A percentile compares a stretch with the other conserved stretches of the same genome.
Conservation (phyloP, 257 asterid genomes). For the Lycium ferocissimum region DNA sequence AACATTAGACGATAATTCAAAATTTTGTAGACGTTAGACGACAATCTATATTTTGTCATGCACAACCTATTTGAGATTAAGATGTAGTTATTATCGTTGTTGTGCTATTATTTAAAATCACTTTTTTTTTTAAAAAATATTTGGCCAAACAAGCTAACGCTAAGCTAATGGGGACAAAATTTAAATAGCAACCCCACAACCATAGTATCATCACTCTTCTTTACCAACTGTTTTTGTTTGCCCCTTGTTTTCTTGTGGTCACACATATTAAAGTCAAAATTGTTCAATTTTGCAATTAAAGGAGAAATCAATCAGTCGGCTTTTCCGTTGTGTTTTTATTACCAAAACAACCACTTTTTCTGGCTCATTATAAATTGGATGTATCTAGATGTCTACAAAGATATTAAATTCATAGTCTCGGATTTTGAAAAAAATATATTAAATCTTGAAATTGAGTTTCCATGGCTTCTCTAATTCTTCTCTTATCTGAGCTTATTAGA, state of each 20-base stretch:
- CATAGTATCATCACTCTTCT: not conserved
- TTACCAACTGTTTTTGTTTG: not conserved
- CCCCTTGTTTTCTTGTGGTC: not conserved
- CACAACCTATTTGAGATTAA: too few species aligned
- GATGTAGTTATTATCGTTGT: too few species aligned
- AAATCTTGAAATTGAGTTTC: too few species aligned
- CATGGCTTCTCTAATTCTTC: conserved; percentile 29
- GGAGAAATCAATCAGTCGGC: not conserved
- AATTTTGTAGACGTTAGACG: too few species aligned
- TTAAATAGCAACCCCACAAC: not conserved
- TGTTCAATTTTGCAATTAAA: not conserved
- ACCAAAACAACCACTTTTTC: not conserved
- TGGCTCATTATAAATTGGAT: not conserved
- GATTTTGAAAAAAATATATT: not conserved
- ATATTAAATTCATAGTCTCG: not conserved
- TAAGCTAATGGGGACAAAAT: too few species aligned
- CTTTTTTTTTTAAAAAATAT: too few species aligned
- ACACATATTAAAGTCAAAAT: not conserved
- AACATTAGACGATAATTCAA: too few species aligned
- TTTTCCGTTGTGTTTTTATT: not conserved
- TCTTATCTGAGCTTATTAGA: not conserved
- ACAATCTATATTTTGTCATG: too few species aligned
- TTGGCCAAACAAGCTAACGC: too few species aligned
- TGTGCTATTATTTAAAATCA: too few species aligned
- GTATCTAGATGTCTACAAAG: too few species aligned